Conservation (phyloP, 148 eudicot species). For the Salicornia ramosissima region DNA sequence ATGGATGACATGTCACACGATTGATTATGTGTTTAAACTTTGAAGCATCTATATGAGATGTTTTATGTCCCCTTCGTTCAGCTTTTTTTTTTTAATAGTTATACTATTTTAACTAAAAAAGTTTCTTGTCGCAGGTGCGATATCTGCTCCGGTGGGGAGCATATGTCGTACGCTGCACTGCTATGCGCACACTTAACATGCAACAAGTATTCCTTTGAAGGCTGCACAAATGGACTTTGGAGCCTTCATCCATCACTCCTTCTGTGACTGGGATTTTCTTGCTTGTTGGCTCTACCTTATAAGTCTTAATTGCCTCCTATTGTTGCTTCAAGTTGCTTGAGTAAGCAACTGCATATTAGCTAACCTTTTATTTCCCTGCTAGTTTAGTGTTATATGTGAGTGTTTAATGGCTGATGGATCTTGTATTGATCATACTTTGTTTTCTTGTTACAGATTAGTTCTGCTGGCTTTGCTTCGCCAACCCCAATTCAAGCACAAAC, state of each 20-base stretch:
- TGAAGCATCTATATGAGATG: neutral
- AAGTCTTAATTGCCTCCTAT: conserved; percentile 79
- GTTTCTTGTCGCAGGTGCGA: conserved; percentile 99
- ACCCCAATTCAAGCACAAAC: conserved; percentile 99
- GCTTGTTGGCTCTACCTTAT: conserved; percentile 73
- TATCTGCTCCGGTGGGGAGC: conserved; percentile 99
- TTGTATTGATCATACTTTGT: conserved; percentile 13
- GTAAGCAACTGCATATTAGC: conserved; percentile 86
- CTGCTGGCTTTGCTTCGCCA: conserved; percentile 86
- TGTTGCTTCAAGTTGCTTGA: conserved; percentile 98
- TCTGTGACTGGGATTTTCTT: conserved; percentile 87
- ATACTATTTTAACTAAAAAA: conserved; percentile 36
- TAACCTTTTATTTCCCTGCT: conserved; percentile 24
- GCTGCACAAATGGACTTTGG: conserved; percentile 94
- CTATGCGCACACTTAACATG: conserved; percentile 57
- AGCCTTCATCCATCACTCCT: conserved; percentile 85
- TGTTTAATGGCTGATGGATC: neutral
- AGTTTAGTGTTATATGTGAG: conserved; percentile 10
- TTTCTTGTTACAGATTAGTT: conserved; percentile 52
- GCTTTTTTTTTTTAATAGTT: conserved; percentile 14
- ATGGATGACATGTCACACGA: conserved; percentile 17
- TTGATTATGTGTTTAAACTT: neutral
- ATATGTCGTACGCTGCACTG: conserved; percentile 99
- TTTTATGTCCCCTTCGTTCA: conserved; percentile 9
- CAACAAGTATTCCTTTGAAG: conserved; percentile 78